phyloP scores from a whole-genome alignment of 805 yeast species.

The Groenewaldozyma salmanticensis region DNA sequence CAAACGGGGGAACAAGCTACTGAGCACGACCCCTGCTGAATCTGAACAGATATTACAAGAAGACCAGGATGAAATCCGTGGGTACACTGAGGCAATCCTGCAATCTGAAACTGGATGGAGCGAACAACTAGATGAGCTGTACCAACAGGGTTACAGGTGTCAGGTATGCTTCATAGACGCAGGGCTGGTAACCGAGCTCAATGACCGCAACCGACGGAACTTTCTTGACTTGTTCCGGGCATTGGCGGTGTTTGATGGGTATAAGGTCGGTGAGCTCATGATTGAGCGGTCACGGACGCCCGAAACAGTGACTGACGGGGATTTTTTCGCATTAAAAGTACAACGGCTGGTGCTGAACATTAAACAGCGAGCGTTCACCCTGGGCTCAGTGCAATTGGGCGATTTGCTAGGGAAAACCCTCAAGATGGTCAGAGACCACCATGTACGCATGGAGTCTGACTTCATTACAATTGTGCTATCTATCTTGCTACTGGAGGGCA shows the following conservation, averaged over 20 bases:
- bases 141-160: constrained; percentile 58
- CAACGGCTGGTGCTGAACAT: constrained; percentile 73
- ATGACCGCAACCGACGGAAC: constrained; percentile 65
- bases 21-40: constrained; percentile 18
- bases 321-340: constrained; percentile 78
- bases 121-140: constrained; percentile 35
- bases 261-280: constrained; percentile 90
- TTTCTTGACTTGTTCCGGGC: constrained; percentile 86
- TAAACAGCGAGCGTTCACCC: constrained; percentile 78
- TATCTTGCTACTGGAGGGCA: constrained; percentile 82
- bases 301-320: constrained; percentile 76
- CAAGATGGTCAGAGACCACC: constrained; percentile 86
- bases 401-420: constrained; percentile 81
- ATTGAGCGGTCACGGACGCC: constrained; percentile 92
- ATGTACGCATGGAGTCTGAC: constrained; percentile 96
- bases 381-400: constrained; percentile 88
- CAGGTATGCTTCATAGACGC: constrained; percentile 88
- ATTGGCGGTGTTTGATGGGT: constrained; percentile 86
- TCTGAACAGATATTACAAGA: constrained; percentile 19
- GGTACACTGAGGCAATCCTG: background rate
- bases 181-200: constrained; percentile 86
- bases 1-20: constrained; percentile 28
- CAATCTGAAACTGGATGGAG: constrained; percentile 35
- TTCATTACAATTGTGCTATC: constrained; percentile 94
- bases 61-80: constrained; percentile 11